These are phyloP conservation scores for Xylariaceae sp. DNA, from an alignment of 2,329 filamentous ascomycete species.

Conservation along the genomic window DNA sequence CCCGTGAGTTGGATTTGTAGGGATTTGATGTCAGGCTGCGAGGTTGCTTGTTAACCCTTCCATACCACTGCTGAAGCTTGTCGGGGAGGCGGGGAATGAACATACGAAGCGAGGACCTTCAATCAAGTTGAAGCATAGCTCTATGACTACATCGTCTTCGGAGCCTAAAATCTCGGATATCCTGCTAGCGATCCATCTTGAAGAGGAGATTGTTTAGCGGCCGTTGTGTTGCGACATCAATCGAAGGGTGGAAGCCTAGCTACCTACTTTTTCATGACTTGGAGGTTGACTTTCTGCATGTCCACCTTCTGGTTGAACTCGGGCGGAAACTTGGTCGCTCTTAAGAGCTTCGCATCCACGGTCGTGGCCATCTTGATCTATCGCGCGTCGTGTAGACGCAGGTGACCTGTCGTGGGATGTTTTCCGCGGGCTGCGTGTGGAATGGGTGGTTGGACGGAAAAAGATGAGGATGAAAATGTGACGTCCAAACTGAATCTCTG, in stretches of 20 bases:
- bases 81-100: neutral
- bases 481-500: constrained; percentile 18
- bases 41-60: constrained; percentile 3
- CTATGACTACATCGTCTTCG: constrained; percentile 94
- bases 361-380: constrained; percentile 61
- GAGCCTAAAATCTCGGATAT: constrained; percentile 83
- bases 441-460: neutral
- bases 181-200: constrained; percentile 86
- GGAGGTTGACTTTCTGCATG: constrained; percentile 93
- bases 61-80: neutral
- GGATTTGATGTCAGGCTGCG: constrained; percentile 87
- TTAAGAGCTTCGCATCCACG: constrained; percentile 83
- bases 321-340: constrained; percentile 85
- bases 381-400: neutral
- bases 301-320: constrained; percentile 96
- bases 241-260: neutral
- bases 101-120: constrained; percentile 21
- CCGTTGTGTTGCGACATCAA: neutral
- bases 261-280: constrained; percentile 92
- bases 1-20: constrained; percentile 92
- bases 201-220: constrained; percentile 13
- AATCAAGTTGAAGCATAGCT: constrained; percentile 53
- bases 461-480: constrained; percentile 16
- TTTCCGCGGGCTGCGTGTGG: neutral
- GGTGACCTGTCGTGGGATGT: neutral